Evolutionary conservation across 2,329 filamentous ascomycete species (phyloP).

Genomic region (Geosmithia putterillii): DNA sequence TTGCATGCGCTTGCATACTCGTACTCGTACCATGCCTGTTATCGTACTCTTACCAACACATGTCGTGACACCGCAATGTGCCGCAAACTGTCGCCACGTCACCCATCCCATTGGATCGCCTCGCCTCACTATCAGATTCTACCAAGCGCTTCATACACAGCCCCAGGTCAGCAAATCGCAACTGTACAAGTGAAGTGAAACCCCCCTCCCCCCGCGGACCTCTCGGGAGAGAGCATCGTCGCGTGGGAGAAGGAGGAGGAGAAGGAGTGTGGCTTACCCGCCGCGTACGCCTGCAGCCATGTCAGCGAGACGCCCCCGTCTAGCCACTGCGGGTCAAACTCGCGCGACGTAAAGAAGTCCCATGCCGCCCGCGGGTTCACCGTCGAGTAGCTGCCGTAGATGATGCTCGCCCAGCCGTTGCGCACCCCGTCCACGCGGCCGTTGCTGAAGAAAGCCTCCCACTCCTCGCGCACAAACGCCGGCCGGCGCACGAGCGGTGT

Average conservation of each 20-base stretch:
- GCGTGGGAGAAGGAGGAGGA: neutral
- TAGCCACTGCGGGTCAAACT: constrained; percentile 57
- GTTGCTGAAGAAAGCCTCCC: constrained; percentile 64
- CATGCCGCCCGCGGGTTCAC: constrained; percentile 59
- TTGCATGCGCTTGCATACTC: too few species aligned
- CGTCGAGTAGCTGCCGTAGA: constrained; percentile 73
- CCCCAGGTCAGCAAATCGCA: too few species aligned
- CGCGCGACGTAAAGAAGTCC: constrained; percentile 55
- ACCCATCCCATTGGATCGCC: too few species aligned
- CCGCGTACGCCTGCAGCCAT: constrained; percentile 62
- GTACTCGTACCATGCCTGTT: too few species aligned
- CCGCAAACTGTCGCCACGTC: too few species aligned
- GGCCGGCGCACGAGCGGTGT: constrained; percentile 54
- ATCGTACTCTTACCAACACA: too few species aligned
- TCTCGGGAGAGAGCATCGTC: neutral
- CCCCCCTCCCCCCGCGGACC: too few species aligned
- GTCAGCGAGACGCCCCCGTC: constrained; percentile 76
- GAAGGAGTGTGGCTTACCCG: neutral
- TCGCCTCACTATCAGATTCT: too few species aligned
- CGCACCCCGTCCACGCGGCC: constrained; percentile 51
- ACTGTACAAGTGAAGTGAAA: too few species aligned
- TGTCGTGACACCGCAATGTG: too few species aligned
- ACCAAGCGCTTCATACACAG: too few species aligned
- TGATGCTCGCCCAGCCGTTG: constrained; percentile 76
- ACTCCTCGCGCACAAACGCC: constrained; percentile 70